Evolutionary conservation across 805 yeast species (phyloP), one percentile per base, ranked within the genome.

Genomic region (Ogataea henricii): DNA sequence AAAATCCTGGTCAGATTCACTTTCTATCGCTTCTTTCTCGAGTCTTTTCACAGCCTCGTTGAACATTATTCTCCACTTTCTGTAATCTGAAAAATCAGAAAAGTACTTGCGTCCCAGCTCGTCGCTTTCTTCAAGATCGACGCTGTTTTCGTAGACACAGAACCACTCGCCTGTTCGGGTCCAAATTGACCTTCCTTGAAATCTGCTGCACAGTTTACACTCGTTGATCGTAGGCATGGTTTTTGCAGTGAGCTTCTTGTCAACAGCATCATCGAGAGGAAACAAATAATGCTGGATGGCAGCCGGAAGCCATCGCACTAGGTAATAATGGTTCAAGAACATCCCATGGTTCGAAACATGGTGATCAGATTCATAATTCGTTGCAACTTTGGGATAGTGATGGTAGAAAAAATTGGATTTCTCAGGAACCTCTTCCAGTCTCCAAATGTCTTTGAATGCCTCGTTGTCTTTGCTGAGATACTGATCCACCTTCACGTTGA

Each of bases 231-330:
- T 66, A 3, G 70, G 70, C 46, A 63, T 63, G 3, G 49, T 51
- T 37, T 60, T 64, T 2, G 68, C 66, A 3, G 55, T 53, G 10
- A 67, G 51, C 40, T 57, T 59, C 46, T 53, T 57, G 29, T 53
- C 51, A 4, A 49, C 48, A 6, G 55, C 44, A 3, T 51, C 49
- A 27, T 64, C 63, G n/a, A 62, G 52, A 5, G 69, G 69, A 49
- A 65, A 64, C 18, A 65, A 29, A 6, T 58, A 17, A 2, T 47
- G 42, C 25, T 62, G 56, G 6, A 66, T 52, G 6, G 53, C 50
- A 29, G 41, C 48, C 1, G 70, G 70, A n/a, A 66, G 50, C 70
- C 70, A 66, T 51, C 70, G 49, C 2, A 64, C 66, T 4, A 66
- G 51, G 42, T 65, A 66, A 40, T 63, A 66, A 47, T 66, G 67